phyloP scores from a whole-genome alignment of 805 yeast genomes.

The Dipodascus geniculatus region DNA sequence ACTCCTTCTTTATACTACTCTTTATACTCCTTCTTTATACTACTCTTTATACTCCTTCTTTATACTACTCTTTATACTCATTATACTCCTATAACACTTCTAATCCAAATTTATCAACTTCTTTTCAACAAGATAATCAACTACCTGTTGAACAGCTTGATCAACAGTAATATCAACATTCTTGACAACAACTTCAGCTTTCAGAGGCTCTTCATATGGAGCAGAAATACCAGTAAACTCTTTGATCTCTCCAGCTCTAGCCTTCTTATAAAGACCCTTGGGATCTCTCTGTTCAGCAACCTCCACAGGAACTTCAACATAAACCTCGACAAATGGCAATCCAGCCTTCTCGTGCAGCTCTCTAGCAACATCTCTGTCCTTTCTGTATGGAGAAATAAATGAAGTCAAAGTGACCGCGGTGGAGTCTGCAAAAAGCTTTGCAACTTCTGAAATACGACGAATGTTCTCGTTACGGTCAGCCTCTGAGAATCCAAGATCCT shows the following conservation, averaged over 20 bases:
- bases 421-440: conserved; percentile 90
- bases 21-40: too few species aligned
- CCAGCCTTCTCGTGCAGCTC: conserved; percentile 64
- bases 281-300: conserved; percentile 97
- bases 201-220: conserved; percentile 86
- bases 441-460: conserved; percentile 88
- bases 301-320: conserved; percentile 83
- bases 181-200: conserved; percentile 71
- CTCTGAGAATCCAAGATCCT: conserved; percentile 88
- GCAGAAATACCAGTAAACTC: conserved; percentile 95
- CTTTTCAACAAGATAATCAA: conserved; percentile 34
- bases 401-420: conserved; percentile 80
- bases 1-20: too few species aligned
- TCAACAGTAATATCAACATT: conserved; percentile 65
- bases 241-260: conserved; percentile 86
- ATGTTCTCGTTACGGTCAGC: conserved; percentile 89
- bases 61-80: too few species aligned
- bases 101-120: neutral
- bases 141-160: conserved; percentile 65
- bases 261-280: conserved; percentile 92
- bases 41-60: too few species aligned
- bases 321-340: conserved; percentile 82
- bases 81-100: too few species aligned
- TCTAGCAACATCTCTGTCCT: conserved; percentile 78
- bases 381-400: conserved; percentile 82